Evolutionary conservation across 768 basidiomycete species (phyloP).

Genomic region (Leccinellum albellum): DNA sequence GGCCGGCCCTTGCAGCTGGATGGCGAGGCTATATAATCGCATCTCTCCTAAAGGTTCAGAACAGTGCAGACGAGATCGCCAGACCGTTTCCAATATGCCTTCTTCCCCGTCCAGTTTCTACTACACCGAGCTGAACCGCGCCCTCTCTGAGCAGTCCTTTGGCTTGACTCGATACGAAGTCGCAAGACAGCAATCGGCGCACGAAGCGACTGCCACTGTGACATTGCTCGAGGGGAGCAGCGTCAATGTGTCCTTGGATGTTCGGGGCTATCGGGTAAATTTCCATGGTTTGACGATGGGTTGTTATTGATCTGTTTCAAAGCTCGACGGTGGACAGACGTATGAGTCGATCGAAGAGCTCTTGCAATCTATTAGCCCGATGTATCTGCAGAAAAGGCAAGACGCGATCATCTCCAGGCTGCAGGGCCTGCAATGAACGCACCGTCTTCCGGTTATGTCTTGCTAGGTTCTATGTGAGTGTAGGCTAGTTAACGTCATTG

Average conservation of each 20-base stretch:
- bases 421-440: conserved; percentile 35
- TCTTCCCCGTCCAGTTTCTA: conserved; percentile 26
- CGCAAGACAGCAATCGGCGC: conserved; percentile 31
- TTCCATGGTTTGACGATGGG: not conserved
- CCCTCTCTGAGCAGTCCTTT: conserved; percentile 57
- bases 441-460: not conserved
- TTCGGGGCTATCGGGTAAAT: conserved; percentile 55
- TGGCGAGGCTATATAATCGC: conserved; percentile 28
- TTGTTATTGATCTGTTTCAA: conserved; percentile 11
- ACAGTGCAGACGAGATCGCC: conserved; percentile 18
- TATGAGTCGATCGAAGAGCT: conserved; percentile 62
- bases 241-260: conserved; percentile 46
- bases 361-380: conserved; percentile 51
- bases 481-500: not conserved
- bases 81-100: conserved; percentile 12
- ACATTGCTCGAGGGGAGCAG: conserved; percentile 53
- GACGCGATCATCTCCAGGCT: conserved; percentile 48
- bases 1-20: conserved; percentile 24
- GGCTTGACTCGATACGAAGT: conserved; percentile 49
- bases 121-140: conserved; percentile 48
- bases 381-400: conserved; percentile 46
- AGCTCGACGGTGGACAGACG: conserved; percentile 27
- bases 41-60: conserved; percentile 5
- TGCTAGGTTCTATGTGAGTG: conserved; percentile 7
- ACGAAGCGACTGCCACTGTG: conserved; percentile 52